phyloP scores from a whole-genome alignment of 345 rosid species.

The thale cress (Arabidopsis thaliana) region TAIR10.1 NC_003071.7:8126501-8127000 shows the following conservation, averaged over 20 bases:
- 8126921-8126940: background rate
- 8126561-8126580: constrained; percentile 76
- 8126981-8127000: constrained; percentile 98
- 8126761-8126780: constrained; percentile 97
- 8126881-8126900: constrained; percentile 86
- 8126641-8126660: constrained; percentile 82
- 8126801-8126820: constrained; percentile 81
- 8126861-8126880: constrained; percentile 98
- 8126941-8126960: background rate
- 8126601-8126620: constrained; percentile 92
- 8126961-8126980: constrained; percentile 58
- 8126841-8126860: constrained; percentile 96
- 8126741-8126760: constrained; percentile 94
- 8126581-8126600: constrained; percentile 84
- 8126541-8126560: constrained; percentile 70
- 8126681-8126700: constrained; percentile 92
- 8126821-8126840: constrained; percentile 69
- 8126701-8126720: constrained; percentile 84
- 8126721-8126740: constrained; percentile 93
- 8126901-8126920: background rate
- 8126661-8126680: constrained; percentile 93
- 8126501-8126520: constrained; percentile 95
- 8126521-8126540: constrained; percentile 66
- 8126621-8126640: constrained; percentile 86
- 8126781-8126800: constrained; percentile 95